Evolutionary conservation across 179 eudicot genomes (phyloP), one percentile per base, ranked within the genome.

Genomic region (Corrigiola litoralis): DNA sequence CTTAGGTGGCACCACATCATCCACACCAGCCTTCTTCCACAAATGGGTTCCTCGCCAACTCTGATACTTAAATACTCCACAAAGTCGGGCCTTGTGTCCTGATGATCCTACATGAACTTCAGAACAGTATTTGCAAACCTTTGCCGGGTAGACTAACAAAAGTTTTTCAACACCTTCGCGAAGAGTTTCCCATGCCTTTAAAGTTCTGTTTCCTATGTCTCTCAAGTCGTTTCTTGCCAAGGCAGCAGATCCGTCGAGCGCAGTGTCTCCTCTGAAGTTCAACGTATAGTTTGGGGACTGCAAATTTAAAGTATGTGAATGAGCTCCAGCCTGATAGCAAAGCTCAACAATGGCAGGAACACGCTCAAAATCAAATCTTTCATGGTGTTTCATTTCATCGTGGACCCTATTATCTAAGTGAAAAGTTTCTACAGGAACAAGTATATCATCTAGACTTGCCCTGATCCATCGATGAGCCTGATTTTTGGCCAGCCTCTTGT

Each of bases 61-160:
- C 79, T 88, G 82, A 61, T 74, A 82, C 86, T 88, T 86, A 8
- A 94, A 91, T 37, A 94, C 84, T 40, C 97, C 99, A 74, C 99
- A 94, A 32, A 87, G 84, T 29, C 95, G 85, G 52, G 95, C 96
- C 61, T 70, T 88, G 65, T 94, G 99, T 45, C 99, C 99, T 11
- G 97, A 90, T 10, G 88, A 89, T 14, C 99, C 97, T 41, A 91
- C 92, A 48, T 94, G 97, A 65, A 91, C 95, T 74, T 94, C 97
- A 1, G 88, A 80, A 58, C 99, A 94, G 67, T 86, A 60, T 63
- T 83, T 81, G 61, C 99, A 91, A 33, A 88, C 92, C 71, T 84
- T 88, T 13, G 79, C 79, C 4, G 97, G 79, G 70, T 91, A 91
- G 53, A 75, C 91, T 67, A 86, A 69, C 74, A 91, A 59, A 46